A percentile compares a stretch with the other conserved stretches of the same genome.
Conservation (phyloP, 1,284 basidiomycete species). For the Volvariella volvacea region DNA sequence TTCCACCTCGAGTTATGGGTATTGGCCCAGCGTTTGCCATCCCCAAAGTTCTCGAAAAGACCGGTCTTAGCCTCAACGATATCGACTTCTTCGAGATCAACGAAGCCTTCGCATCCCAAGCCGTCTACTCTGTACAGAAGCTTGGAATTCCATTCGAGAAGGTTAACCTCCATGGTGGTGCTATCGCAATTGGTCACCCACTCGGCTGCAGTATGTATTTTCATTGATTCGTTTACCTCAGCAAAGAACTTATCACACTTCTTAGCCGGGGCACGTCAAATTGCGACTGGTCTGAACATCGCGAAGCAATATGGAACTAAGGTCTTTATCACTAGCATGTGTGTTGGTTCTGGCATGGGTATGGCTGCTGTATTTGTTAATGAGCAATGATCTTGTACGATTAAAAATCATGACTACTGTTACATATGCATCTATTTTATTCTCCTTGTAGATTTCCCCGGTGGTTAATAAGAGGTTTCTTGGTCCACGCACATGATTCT, state of each 20-base stretch:
- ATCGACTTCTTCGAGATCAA: conserved; percentile 95
- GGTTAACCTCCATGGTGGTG: conserved; percentile 86
- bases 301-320: conserved; percentile 72
- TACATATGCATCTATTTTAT: no score
- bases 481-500: no score
- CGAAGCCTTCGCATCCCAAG: conserved; percentile 90
- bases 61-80: conserved; percentile 69
- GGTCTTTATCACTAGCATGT: conserved; percentile 91
- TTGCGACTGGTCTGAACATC: conserved; percentile 80
- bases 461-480: no score
- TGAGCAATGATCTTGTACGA: conserved; percentile 49
- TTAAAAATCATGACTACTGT: no score
- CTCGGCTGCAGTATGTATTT: conserved; percentile 65
- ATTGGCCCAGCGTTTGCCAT: conserved; percentile 91
- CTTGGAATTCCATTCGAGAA: conserved; percentile 74
- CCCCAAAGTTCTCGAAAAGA: conserved; percentile 63
- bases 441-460: no score
- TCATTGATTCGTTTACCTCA: conserved; percentile 6
- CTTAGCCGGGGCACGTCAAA: conserved; percentile 79
- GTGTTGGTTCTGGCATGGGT: conserved; percentile 91
- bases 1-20: conserved; percentile 86
- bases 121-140: conserved; percentile 73
- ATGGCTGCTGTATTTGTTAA: conserved; percentile 80
- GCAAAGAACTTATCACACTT: neutral
- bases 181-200: conserved; percentile 85